Conservation (phyloP, 2,329 filamentous ascomycete species). For the Fragosphaeria purpurea region DNA sequence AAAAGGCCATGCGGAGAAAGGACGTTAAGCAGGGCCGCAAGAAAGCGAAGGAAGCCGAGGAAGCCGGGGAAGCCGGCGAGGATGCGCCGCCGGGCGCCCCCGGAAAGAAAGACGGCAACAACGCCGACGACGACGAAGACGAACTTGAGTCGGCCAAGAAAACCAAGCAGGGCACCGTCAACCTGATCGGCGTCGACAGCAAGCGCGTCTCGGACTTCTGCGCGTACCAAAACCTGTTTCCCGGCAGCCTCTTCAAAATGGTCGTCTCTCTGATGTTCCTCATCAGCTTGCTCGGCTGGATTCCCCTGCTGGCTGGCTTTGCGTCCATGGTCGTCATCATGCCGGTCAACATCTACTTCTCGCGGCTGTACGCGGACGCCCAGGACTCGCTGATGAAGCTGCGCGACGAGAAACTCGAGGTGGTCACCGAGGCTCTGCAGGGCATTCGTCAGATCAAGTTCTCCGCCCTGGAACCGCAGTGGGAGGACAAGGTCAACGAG, state of each 20-base stretch:
- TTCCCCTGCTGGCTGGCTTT: conserved; percentile 55
- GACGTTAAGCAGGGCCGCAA: conserved; percentile 59
- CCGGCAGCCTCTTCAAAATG: conserved; percentile 52
- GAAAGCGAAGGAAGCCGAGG: conserved; percentile 22
- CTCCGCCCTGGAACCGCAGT: conserved; percentile 63
- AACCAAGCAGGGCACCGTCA: conserved; percentile 62
- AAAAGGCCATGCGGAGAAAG: conserved; percentile 67
- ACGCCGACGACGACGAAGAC: conserved; percentile 37
- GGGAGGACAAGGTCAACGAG: conserved; percentile 59
- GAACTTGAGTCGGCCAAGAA: conserved; percentile 34
- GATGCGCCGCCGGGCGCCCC: conserved; percentile 20
- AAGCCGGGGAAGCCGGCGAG: conserved; percentile 17
- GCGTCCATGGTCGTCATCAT: conserved; percentile 52
- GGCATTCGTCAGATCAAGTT: conserved; percentile 83
- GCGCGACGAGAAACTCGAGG: conserved; percentile 63
- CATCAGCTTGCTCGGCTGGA: conserved; percentile 61
- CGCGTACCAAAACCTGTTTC: conserved; percentile 56
- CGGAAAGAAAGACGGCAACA: conserved; percentile 21
- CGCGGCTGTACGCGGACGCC: conserved; percentile 52
- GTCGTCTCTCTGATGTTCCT: conserved; percentile 57
- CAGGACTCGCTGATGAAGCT: conserved; percentile 66
- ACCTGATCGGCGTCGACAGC: conserved; percentile 67
- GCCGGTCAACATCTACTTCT: conserved; percentile 58
- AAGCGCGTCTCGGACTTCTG: conserved; percentile 59
- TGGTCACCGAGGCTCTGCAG: conserved; percentile 66